Base-by-base conservation (phyloP, 257 asterid genomes). In the Penstemon newberryi region DNA sequence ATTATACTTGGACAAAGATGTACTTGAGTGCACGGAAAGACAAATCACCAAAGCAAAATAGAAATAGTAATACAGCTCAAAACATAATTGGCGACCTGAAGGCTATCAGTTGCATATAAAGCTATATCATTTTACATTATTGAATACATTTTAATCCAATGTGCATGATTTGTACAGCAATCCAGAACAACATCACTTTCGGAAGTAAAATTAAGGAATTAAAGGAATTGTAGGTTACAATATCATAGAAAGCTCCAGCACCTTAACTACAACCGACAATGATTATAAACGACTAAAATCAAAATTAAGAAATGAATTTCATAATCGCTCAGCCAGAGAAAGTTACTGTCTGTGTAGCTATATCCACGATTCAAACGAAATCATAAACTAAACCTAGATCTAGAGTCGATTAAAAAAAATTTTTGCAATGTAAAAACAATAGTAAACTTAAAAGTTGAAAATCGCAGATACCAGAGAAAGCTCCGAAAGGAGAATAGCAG, bases 401-500 rank as follows among this genome's bases (percentile, higher is more conserved):
- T 46, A 63, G 54, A 4, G 5, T 45, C 9, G 8, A 58, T 9
- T 15, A 40, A 25, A 68, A 6, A 40, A 6, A 40, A 5, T 43
- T 5, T 54, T 41, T 42, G 42, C 62, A 47, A 11, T 19, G 49
- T 3, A 7, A 43, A 61, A 39, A 59, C 52, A 37, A 59, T n/a
- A 1, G 11, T 46, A 63, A 50, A 65, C 36, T 11, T 37, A 25
- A 3, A 49, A 49, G 4, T 4, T 13, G 63, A 15, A 51, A 38
- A 15, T 9, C 25, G 45, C 51, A 42, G 54, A 45, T 67, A 44
- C 65, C 40, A 53, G 41, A 43, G 87, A 83, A 56, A 93, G 95
- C 80, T 90, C 99, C 4, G 99, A 90, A 9, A 90, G 97, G 65
- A 94, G 90, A 81, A 93, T 89, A 10, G 99, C 97, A 51, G 96